Base-by-base conservation (phyloP, 257 asterid genomes). In the Petrea volubilis region DNA sequence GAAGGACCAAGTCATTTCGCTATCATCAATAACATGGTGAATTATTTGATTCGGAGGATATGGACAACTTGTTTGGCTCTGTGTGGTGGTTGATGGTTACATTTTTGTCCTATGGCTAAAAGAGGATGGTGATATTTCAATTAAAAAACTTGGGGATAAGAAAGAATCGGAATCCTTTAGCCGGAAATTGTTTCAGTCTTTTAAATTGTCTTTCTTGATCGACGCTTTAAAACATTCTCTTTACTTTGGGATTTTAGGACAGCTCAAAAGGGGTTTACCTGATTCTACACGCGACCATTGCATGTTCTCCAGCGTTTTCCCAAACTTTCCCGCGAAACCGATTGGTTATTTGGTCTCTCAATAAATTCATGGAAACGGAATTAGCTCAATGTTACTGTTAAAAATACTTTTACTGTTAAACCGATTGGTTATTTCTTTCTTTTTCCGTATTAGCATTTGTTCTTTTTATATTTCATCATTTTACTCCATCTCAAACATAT, bases 81-180 rank as follows among this genome's bases (percentile, higher is more conserved):
- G 65, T 62, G 55, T 55, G 73, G 63, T 53, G 13, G 24, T 25
- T 60, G 72, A 52, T 52, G 67, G 33, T 51, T 53, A 33, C 70
- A 74, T 1, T 24, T 64, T 74, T 65, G 74, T 74, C 80, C 50
- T 55, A 5, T 18, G 14, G 28, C 28, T 33, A 23, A 33, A 31
- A 17, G 24, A 56, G n/a, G 58, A 69, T 74, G 51, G 55, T 55
- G 71, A 70, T 38, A 70, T 58, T 70, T 70, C 60, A 70, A 64
- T 23, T 38, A 38, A 38, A 17, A 41, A 73, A 20, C 11, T 53
- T 73, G 21, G 38, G 47, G 59, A 71, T 40, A 51, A 49, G 28
- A 31, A 27, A 10, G 80, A 72, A 75, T 71, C 66, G 41, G 46
- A 52, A 61, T 47, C 56, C 20, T 20, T 65, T 60, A 41, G 57